Percentiles rank a stretch among this genome's conserved stretches.
phyloP scores from a whole-genome alignment of 140 eudicot genomes.

The Cichorium intybus region DNA sequence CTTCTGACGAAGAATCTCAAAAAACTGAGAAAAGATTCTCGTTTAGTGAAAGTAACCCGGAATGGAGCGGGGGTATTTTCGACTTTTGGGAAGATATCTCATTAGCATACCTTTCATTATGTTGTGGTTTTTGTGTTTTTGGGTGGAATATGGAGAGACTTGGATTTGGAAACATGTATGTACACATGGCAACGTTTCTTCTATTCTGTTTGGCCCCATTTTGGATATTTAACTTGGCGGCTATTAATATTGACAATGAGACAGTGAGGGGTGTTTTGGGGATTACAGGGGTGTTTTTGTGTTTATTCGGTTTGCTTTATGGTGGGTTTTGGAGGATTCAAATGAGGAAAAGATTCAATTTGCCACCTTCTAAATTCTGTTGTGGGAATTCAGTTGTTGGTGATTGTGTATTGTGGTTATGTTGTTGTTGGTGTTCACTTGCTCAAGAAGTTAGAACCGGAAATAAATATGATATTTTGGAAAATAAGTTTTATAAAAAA shows the following conservation, averaged over 20 bases:
- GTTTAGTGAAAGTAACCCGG: constrained; percentile 53
- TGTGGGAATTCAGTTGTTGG: constrained; percentile 58
- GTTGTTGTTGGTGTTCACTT: constrained; percentile 95
- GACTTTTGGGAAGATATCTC: constrained; percentile 97
- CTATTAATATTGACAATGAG: constrained; percentile 79
- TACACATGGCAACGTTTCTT: constrained; percentile 84
- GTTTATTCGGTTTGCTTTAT: constrained; percentile 81
- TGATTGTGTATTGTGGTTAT: constrained; percentile 85
- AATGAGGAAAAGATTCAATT: constrained; percentile 86
- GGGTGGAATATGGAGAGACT: constrained; percentile 99
- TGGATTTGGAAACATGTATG: constrained; percentile 96
- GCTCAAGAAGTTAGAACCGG: constrained; percentile 99
- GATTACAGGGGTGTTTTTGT: constrained; percentile 68
- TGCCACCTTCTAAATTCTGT: constrained; percentile 65
- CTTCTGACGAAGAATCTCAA: constrained; percentile 75
- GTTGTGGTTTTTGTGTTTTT: constrained; percentile 81
- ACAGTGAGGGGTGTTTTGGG: constrained; percentile 61
- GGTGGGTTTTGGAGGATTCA: constrained; percentile 99
- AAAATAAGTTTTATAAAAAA: constrained; percentile 52
- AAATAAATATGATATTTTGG: constrained; percentile 66
- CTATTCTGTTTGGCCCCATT: constrained; percentile 90
- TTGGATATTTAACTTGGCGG: constrained; percentile 90
- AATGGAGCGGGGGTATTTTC: constrained; percentile 85
- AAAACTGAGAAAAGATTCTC: constrained; percentile 56
- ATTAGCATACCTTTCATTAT: constrained; percentile 73